These are phyloP conservation scores for Colletotrichum cuscutae DNA, from an alignment of 2,329 filamentous ascomycete genomes.

Conservation along the genomic window DNA sequence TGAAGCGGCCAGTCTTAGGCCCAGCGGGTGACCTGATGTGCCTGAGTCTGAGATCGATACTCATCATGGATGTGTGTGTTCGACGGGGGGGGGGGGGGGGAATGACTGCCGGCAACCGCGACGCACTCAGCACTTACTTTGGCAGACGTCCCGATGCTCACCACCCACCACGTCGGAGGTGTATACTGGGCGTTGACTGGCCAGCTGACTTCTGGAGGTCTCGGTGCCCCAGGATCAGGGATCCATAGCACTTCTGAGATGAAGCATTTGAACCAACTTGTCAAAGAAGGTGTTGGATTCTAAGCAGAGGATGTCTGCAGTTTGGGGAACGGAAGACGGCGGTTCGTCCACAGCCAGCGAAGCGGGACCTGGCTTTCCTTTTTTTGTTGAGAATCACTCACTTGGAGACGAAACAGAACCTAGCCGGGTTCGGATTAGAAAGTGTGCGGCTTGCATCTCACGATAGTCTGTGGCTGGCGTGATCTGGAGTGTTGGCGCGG, in stretches of 20 bases:
- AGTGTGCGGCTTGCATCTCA: conserved; percentile 24
- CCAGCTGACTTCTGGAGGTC: conserved; percentile 1
- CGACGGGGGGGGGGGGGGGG: not conserved
- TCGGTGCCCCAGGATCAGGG: conserved; percentile 24
- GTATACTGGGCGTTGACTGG: conserved; percentile 4
- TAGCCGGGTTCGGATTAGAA: conserved; percentile 27
- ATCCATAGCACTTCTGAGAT: not conserved
- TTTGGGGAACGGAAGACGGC: not conserved
- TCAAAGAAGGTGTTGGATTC: conserved; percentile 3
- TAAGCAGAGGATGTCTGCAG: conserved; percentile 16
- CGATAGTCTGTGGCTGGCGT: conserved; percentile 28
- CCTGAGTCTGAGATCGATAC: conserved; percentile 13
- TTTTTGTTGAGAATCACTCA: conserved; percentile 32
- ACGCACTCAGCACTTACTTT: not conserved
- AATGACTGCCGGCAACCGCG: conserved; percentile 9
- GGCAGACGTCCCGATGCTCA: conserved; percentile 1
- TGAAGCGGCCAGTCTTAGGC: conserved; percentile 13
- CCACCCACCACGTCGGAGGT: not conserved
- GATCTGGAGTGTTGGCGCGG: conserved; percentile 10
- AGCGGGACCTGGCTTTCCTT: conserved; percentile 10
- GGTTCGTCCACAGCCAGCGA: conserved; percentile 4
- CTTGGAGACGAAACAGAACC: conserved; percentile 27
- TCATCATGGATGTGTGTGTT: conserved; percentile 12
- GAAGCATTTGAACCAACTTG: conserved; percentile 4
- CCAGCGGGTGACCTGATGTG: conserved; percentile 14